phyloP scores from a whole-genome alignment of 2,329 filamentous ascomycete genomes.

The Aspergillus eucalypticola region DNA sequence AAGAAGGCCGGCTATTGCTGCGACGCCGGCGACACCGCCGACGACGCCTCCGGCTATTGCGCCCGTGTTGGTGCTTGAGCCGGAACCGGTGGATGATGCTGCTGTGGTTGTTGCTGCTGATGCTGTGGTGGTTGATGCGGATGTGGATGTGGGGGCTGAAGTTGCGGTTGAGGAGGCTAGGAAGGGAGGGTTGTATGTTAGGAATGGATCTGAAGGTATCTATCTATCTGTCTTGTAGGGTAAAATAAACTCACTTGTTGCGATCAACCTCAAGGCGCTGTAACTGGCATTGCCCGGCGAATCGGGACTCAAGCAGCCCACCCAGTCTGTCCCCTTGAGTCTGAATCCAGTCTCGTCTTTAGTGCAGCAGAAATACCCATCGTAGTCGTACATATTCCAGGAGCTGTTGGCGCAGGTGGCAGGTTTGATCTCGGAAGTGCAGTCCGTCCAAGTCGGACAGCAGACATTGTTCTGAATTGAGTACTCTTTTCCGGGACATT shows the following conservation, averaged over 20 bases:
- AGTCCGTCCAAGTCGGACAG: constrained; percentile 6
- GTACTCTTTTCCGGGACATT: background rate
- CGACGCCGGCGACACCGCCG: background rate
- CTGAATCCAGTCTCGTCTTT: background rate
- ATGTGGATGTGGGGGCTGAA: background rate
- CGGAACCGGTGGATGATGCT: background rate
- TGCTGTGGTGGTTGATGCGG: background rate
- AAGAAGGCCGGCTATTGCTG: background rate
- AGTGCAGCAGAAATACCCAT: constrained; percentile 4
- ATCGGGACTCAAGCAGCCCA: background rate
- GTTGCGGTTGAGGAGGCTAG: background rate
- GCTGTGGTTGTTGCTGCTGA: background rate
- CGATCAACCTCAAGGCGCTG: background rate
- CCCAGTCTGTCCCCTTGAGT: background rate
- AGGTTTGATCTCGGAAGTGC: background rate
- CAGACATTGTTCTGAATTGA: constrained; percentile 4
- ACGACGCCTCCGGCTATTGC: constrained; percentile 8
- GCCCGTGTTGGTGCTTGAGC: background rate
- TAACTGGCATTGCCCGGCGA: background rate
- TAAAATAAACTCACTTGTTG: background rate
- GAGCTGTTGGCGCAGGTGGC: background rate
- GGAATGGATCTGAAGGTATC: too few relatives aligned
- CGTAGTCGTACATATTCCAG: constrained; percentile 6
- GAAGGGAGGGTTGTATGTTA: background rate
- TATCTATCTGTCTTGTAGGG: background rate